These are phyloP conservation scores for Thraustotheca clavata DNA, from an alignment of 352 stramenopile genomes.

Conservation along the genomic window DNA sequence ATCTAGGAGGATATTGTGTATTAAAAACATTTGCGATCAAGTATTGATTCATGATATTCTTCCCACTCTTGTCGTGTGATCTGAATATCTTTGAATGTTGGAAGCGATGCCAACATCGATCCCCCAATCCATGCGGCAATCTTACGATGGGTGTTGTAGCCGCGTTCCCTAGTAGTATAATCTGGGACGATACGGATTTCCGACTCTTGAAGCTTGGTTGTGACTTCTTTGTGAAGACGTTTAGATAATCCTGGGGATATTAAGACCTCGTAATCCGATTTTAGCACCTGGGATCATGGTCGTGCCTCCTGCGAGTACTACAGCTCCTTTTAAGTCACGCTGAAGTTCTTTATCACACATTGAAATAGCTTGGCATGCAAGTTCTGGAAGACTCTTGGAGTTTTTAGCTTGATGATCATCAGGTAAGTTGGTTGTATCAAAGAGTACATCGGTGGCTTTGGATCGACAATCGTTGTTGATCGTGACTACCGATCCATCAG, in stretches of 20 bases:
- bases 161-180: conserved; percentile 54
- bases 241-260: conserved; percentile 41
- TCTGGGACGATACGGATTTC: conserved; percentile 72
- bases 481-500: conserved; percentile 78
- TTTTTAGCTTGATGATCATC: conserved; percentile 84
- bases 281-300: conserved; percentile 61
- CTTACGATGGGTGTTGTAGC: conserved; percentile 80
- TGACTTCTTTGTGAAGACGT: conserved; percentile 68
- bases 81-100: conserved; percentile 82
- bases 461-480: conserved; percentile 70
- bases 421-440: conserved; percentile 80
- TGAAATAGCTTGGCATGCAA: conserved; percentile 62
- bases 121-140: conserved; percentile 85
- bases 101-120: conserved; percentile 81
- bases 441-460: conserved; percentile 68
- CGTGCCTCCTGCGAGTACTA: conserved; percentile 77
- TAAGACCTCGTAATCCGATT: not conserved
- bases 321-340: conserved; percentile 55
- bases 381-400: conserved; percentile 76
- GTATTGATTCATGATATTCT: conserved; percentile 79
- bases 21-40: conserved; percentile 80
- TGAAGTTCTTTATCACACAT: conserved; percentile 84
- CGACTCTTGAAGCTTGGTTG: conserved; percentile 24
- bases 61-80: conserved; percentile 87
- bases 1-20: not conserved